Conservation (phyloP, 2,329 filamentous ascomycete species). For the Ciborinia camelliae region DNA sequence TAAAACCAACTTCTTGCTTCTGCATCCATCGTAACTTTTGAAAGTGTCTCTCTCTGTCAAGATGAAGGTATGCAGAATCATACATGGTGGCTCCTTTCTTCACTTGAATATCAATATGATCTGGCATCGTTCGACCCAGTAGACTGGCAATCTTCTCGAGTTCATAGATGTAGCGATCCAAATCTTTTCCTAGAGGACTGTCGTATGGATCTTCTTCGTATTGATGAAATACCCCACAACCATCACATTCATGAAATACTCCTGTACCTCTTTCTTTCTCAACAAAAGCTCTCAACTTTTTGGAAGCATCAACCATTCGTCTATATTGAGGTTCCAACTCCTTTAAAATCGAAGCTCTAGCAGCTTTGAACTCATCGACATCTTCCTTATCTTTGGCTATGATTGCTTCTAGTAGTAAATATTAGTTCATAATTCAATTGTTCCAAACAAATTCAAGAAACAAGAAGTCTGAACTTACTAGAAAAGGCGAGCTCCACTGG, state of each 20-base stretch:
- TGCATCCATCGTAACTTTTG: slow-evolving; percentile 17
- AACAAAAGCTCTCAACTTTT: slow-evolving; percentile 12
- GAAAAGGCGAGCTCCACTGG: slow-evolving; percentile 16
- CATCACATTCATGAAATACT: slow-evolving; percentile 9
- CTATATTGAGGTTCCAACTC: slow-evolving; percentile 19
- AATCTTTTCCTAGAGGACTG: neutral
- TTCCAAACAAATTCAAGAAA: too few relatives aligned
- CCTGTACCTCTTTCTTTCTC: neutral
- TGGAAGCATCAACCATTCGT: slow-evolving; percentile 13
- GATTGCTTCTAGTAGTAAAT: neutral
- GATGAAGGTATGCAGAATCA: neutral
- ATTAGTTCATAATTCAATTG: too few relatives aligned
- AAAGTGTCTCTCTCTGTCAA: slow-evolving; percentile 7
- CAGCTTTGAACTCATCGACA: slow-evolving; percentile 13
- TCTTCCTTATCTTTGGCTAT: slow-evolving; percentile 8
- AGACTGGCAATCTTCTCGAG: slow-evolving; percentile 13
- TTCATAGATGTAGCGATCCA: slow-evolving; percentile 18
- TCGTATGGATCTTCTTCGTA: slow-evolving; percentile 15
- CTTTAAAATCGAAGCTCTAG: slow-evolving; percentile 4
- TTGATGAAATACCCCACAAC: slow-evolving; percentile 11
- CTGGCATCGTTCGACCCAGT: slow-evolving; percentile 11
- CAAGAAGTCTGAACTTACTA: slow-evolving; percentile 4
- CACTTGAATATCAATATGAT: slow-evolving; percentile 5
- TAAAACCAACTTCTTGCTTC: neutral
- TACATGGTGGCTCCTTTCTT: slow-evolving; percentile 15